Percentiles rank a stretch among this genome's conserved stretches.
phyloP scores from a whole-genome alignment of 805 yeast genomes.

The Metschnikowia colocasiae region DNA sequence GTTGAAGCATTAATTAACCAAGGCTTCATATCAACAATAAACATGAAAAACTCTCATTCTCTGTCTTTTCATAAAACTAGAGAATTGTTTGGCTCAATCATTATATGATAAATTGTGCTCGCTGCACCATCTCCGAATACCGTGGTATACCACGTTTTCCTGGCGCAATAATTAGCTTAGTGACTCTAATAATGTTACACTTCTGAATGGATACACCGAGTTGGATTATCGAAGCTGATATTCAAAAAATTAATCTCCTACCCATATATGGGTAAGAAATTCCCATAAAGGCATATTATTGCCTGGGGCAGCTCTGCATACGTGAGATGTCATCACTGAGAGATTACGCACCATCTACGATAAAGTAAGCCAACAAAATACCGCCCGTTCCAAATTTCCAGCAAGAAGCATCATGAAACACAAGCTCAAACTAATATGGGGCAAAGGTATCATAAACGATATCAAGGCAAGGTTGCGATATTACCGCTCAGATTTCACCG shows the following conservation, averaged over 20 bases:
- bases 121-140: neutral
- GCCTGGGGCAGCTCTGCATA: neutral
- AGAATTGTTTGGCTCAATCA: neutral
- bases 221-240: neutral
- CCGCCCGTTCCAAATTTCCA: neutral
- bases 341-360: neutral
- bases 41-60: neutral
- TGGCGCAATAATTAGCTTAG: neutral
- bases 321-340: neutral
- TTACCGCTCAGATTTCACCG: slow-evolving; percentile 75
- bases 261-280: neutral
- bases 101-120: neutral
- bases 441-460: slow-evolving; percentile 55
- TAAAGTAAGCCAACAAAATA: neutral
- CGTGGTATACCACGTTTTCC: neutral
- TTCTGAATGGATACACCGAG: neutral
- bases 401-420: neutral
- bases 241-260: neutral
- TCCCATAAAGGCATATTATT: neutral
- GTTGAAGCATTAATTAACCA: neutral
- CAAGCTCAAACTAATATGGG: slow-evolving; percentile 16
- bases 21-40: neutral
- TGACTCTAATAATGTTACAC: neutral
- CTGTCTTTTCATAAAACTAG: neutral
- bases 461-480: slow-evolving; percentile 54